Evolutionary conservation across 2,329 filamentous ascomycete species (phyloP).

Genomic region (Sporothrix brunneoviolacea): DNA sequence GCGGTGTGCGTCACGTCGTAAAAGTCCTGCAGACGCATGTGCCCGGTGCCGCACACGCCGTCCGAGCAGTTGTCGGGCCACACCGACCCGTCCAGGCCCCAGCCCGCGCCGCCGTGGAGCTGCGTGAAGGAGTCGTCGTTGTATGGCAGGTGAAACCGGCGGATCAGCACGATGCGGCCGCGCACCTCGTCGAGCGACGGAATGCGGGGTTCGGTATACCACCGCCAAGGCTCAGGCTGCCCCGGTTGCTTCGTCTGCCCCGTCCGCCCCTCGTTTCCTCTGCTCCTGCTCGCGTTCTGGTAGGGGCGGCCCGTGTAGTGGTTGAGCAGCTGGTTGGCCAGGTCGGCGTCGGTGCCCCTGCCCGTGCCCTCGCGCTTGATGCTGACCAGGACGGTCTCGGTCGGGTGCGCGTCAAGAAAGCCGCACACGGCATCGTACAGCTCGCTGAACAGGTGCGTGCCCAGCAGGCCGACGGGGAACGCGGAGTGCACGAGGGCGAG

Average conservation of each 20-base stretch:
- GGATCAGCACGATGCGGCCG: conserved; percentile 76
- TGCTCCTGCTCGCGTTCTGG: conserved; percentile 12
- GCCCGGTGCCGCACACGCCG: conserved; percentile 60
- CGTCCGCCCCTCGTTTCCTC: background rate
- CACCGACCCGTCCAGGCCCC: conserved; percentile 53
- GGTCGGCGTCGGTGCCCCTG: conserved; percentile 68
- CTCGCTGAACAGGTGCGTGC: conserved; percentile 70
- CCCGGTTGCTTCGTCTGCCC: background rate
- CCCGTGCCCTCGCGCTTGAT: conserved; percentile 89
- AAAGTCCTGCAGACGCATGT: conserved; percentile 86
- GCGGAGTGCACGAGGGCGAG: conserved; percentile 82
- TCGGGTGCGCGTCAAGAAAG: conserved; percentile 72
- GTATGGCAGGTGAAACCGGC: conserved; percentile 60
- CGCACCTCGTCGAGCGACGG: conserved; percentile 73
- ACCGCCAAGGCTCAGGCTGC: conserved; percentile 36
- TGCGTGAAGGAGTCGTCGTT: conserved; percentile 46
- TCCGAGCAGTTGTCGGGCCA: conserved; percentile 91
- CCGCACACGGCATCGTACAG: conserved; percentile 63
- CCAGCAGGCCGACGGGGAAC: conserved; percentile 81
- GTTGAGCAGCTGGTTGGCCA: conserved; percentile 64
- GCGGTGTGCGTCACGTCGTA: conserved; percentile 74
- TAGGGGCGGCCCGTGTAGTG: conserved; percentile 58
- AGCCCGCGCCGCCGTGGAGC: conserved; percentile 45
- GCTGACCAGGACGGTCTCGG: conserved; percentile 77
- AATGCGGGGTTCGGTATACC: conserved; percentile 73